Evolutionary conservation across 257 asterid genomes (phyloP), one percentile per base, ranked within the genome.

Genomic region (Solanum bulbocastanum): DNA sequence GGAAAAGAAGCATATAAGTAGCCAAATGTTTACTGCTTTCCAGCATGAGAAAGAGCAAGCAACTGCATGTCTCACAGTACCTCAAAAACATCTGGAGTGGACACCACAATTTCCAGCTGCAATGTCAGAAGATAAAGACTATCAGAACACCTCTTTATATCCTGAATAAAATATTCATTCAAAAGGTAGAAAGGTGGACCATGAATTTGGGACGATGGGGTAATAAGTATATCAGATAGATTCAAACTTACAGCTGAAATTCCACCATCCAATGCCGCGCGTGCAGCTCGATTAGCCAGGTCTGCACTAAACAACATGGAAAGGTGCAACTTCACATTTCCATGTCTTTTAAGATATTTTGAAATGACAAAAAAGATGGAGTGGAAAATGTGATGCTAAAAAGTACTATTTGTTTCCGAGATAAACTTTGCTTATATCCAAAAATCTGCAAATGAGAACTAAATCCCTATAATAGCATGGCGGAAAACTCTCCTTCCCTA

Each of bases 21-120:
- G 58, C n/a, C 68, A 74, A 40, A 49, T 78, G 86, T 87, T 66
- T 52, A 8, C 22, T 30, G 71, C 25, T n/a, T 74, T 86, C 25
- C 42, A n/a, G 87, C 25, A 27, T 84, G 60, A 81, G 68, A 4
- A 85, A 71, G 35, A 74, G 46, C 18, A 82, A 83, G 10, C 71
- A 25, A 36, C n/a, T 25, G 87, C 15, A 85, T 81, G 52, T 35
- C 13, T 52, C 72, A 68, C 76, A 39, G 79, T 90, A 96, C 98
- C 98, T 95, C 96, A 87, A 94, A 91, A 75, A 91, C 96, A 90
- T 95, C 96, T 5, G 98, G 98, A 27, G 95, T 94, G 36, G 98
- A 92, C 92, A 92, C 89, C 84, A 93, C 93, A 87, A 96, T 92
- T 88, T 96, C 98, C 87, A 96, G 91, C 98, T 95, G 96, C 90